Conservation (phyloP, 805 yeast species). For the Scheffersomyces lignosus region DNA sequence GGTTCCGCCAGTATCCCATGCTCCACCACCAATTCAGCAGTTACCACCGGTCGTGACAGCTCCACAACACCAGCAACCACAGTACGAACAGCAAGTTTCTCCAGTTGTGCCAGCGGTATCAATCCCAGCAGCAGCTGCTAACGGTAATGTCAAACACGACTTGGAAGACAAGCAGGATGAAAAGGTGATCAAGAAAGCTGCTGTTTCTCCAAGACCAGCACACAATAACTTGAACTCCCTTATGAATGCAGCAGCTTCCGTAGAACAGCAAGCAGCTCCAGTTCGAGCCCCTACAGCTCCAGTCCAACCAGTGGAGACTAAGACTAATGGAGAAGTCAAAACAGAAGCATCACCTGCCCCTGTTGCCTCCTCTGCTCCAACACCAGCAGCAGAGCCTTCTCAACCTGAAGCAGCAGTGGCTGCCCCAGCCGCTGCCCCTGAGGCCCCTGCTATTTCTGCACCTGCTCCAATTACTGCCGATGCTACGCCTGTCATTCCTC, state of each 20-base stretch:
- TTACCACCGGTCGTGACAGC: slow-evolving; percentile 4
- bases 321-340: slow-evolving; percentile 2
- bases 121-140: slow-evolving; percentile 1
- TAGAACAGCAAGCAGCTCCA: slow-evolving; percentile 8
- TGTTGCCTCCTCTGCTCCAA: slow-evolving; percentile 4
- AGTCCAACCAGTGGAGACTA: slow-evolving; percentile 3
- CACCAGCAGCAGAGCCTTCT: slow-evolving; percentile 2
- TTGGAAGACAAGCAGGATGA: slow-evolving; percentile 40
- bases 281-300: slow-evolving; percentile 4
- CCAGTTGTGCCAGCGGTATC: slow-evolving; percentile 1
- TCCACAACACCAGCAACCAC: slow-evolving; percentile 4
- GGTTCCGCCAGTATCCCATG: neutral
- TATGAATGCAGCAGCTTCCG: slow-evolving; percentile 29
- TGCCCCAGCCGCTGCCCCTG: slow-evolving; percentile 6
- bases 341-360: slow-evolving; percentile 7
- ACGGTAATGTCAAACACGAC: slow-evolving; percentile 28
- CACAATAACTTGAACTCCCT: slow-evolving; percentile 23
- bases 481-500: slow-evolving; percentile 2
- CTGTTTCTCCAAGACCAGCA: slow-evolving; percentile 8
- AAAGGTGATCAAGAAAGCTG: slow-evolving; percentile 25
- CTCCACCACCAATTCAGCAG: slow-evolving; percentile 5
- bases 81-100: slow-evolving; percentile 4
- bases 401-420: slow-evolving; percentile 7
- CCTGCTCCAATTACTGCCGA: slow-evolving; percentile 1
- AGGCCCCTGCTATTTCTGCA: slow-evolving; percentile 3